A percentile compares a stretch with the other conserved stretches of the same genome.
phyloP scores from a whole-genome alignment of 371 early-diverging fungal genomes.

The Zopfochytrium polystomum region DNA sequence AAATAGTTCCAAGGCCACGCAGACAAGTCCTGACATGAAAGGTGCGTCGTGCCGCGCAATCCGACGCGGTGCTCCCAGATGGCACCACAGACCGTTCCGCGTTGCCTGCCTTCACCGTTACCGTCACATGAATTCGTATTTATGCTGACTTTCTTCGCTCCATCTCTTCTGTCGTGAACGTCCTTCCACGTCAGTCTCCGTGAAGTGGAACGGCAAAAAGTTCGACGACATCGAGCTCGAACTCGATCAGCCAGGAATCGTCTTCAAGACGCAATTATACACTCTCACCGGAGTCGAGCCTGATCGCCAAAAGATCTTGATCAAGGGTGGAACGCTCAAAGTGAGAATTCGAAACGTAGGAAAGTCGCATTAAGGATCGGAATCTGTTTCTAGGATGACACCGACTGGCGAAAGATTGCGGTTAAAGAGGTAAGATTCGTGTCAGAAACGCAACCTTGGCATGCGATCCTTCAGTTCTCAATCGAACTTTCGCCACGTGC shows the following conservation, averaged over 20 bases:
- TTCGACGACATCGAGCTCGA: slow-evolving; percentile 79
- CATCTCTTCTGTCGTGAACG: too few relatives aligned
- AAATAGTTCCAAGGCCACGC: neutral
- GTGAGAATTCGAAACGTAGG: slow-evolving; percentile 56
- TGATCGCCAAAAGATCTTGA: slow-evolving; percentile 88
- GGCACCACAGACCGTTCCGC: too few relatives aligned
- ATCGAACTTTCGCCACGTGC: neutral
- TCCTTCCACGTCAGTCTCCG: slow-evolving; percentile 67
- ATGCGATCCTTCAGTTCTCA: neutral
- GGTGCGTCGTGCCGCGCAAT: slow-evolving; percentile 4
- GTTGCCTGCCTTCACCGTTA: too few relatives aligned
- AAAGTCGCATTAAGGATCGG: neutral
- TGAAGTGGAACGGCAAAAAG: slow-evolving; percentile 91
- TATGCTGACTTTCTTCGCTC: too few relatives aligned
- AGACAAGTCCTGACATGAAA: slow-evolving; percentile 6
- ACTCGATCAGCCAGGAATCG: slow-evolving; percentile 68
- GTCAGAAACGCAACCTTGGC: too few relatives aligned
- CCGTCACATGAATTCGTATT: too few relatives aligned
- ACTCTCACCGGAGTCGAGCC: slow-evolving; percentile 91
- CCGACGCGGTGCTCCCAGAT: neutral
- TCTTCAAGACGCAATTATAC: slow-evolving; percentile 88
- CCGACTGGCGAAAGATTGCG: too few relatives aligned
- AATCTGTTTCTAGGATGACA: slow-evolving; percentile 8
- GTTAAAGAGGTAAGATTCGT: too few relatives aligned
- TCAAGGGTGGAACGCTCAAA: slow-evolving; percentile 93